Evolutionary conservation across 1,139 yeast genomes (phyloP), one percentile per base, ranked within the genome.

Genomic region (Geotrichum fermentans): DNA sequence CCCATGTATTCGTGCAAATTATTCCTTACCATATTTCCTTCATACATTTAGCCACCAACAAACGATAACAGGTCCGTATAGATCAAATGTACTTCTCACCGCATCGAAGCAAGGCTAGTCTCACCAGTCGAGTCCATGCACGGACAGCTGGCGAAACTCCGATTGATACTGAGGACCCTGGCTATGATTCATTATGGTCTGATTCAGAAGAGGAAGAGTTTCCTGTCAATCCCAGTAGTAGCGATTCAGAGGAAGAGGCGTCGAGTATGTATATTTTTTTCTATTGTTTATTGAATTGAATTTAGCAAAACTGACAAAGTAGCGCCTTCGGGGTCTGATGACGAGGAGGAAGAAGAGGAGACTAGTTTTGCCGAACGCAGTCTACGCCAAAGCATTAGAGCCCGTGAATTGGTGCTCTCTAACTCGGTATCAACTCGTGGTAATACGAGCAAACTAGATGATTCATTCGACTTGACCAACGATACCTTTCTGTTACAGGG

Each of bases 171-270:
- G 39, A 29, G 29, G 55, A 55, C 28, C 47, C 47, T 21, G 57
- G 43, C 13, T 50, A 55, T 30, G 60, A 55, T 47, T 55, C 58
- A 14, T 37, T 56, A 28, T 56, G 59, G 58, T 49, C 54, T 1
- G 60, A 57, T 32, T 51, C 55, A 4, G 60, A 56, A 28, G 59
- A 55, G 29, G 58, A 54, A 40, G 61, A 57, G 33, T 54, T 52
- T 40, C 57, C 58, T 8, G 57, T 54, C 29, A 51, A 52, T 24
- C 58, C 56, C 10, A 34, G 36, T 13, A 30, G 42, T 21, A 36
- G 45, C 21, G 52, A 40, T 11, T 36, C 32, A 21, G 53, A 40
- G n/a, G 50, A 36, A 10, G 43, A 40, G 17, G 44, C 22, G 8
- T 28, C 36, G 10, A 41, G 44, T 41, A 21, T 20, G 44, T 41